Evolutionary conservation across 371 early-diverging fungal genomes (phyloP), one percentile per base, ranked within the genome.

Genomic region (Mortierella sp.): DNA sequence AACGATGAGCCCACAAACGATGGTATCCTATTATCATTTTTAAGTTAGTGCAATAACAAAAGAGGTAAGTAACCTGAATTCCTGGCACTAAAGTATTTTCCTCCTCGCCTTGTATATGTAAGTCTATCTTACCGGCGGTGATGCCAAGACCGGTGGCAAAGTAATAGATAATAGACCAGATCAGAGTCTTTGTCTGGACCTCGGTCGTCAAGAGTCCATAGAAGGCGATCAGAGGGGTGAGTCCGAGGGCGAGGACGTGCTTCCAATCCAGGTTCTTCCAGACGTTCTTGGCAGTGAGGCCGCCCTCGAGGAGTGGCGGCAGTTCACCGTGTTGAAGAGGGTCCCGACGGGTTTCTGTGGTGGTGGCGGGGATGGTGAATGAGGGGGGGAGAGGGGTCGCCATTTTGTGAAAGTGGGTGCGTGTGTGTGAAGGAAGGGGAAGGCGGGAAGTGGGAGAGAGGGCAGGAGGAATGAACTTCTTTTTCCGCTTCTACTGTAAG

Each of bases 81-180:
- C 60, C 60, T 60, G 16, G 6, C 11, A 27, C 58, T 16, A 6
- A 35, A 35, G 35, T 35, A 10, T n/a, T 0, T 5, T 6, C 10
- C n/a, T n/a, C n/a, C 4, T n/a, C n/a, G 3, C 3, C 2, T 75
- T 8, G 3, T 63, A 29, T 27, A 27, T 27, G 32, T 16, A 1
- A 12, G 49, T 2, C 12, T 8, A 16, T 44, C 65, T 80, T 86
- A 92, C 95, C 97, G 38, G 95, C 97, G 49, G 97, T 97, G 88
- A 98, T 97, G 55, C 97, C 97, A 70, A 97, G 89, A 16, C 96
- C 97, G 29, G 97, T 95, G 77, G 95, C 77, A 78, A 93, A 92
- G 88, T 97, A 97, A 86, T 94, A 97, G 27, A 92, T 70, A 49
- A 95, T 75, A 38, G 94, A 72, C 92, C 93, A 96, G 71, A 94